Evolutionary conservation across 2,329 filamentous ascomycete species (phyloP), one percentile per base, ranked within the genome.

Genomic region (Chalaropsis thielavioides): DNA sequence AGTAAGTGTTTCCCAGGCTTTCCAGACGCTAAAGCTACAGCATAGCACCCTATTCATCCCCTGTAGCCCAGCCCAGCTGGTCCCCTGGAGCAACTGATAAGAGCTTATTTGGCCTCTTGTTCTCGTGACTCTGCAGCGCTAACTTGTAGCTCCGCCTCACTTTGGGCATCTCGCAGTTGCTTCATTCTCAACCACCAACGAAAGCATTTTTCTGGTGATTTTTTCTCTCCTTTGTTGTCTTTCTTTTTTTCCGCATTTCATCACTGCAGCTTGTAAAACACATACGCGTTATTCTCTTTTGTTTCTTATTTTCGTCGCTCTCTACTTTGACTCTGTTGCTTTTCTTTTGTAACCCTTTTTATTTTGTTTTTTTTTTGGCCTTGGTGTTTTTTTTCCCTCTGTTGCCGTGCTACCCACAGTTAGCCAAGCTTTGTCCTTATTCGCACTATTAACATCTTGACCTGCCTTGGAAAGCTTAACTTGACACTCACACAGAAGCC

Each of bases 71-170:
- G 44, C 44, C 17, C 44, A 49, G 7, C 8, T 24, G 44, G 3
- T 31, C 49, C 27, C 51, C 22, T 56, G 51, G 31, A 35, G 7
- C n/a, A 51, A 24, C 51, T 17, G 51, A 31, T 15, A 44, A 43
- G 40, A 49, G 62, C 62, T 64, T 64, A 64, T 49, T 64, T 64
- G 62, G 62, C 62, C 62, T 64, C 54, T 63, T 51, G 38, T n/a
- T 27, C 24, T 6, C 5, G 19, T 27, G 59, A 2, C 11, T 15
- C 27, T 35, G 15, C 11, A 7, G 10, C 11, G 17, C n/a, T 31
- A 56, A 56, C n/a, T 31, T 56, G 51, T 27, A 17, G 27, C 22
- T 62, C 43, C 38, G 27, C 51, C 51, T 31, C 41, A 44, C 17
- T 44, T 44, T 35, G 31, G 17, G 51, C 51, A 31, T 31, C 27